These are phyloP conservation scores for Megacollybia marginata DNA, from an alignment of 768 basidiomycete species.

Conservation along the genomic window DNA sequence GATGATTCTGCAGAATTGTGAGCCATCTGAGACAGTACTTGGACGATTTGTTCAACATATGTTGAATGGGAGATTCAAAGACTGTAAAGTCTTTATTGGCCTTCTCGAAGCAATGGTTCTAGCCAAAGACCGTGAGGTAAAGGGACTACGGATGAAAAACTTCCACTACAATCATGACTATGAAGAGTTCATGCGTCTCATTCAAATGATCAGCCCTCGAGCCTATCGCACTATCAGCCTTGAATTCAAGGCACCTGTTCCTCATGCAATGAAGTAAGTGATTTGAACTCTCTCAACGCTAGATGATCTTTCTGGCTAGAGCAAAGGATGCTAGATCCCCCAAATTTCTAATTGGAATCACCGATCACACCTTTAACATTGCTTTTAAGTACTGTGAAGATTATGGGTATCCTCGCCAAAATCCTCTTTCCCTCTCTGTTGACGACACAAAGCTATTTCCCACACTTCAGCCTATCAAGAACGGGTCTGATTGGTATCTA, in stretches of 20 bases:
- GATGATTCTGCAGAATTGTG: too few relatives aligned
- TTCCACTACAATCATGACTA: not conserved
- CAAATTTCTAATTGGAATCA: constrained; percentile 14
- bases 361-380: constrained; percentile 11
- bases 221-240: not conserved
- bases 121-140: too few relatives aligned
- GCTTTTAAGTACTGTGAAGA: constrained; percentile 9
- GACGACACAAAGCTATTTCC: constrained; percentile 30
- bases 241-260: not conserved
- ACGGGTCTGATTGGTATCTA: constrained; percentile 11
- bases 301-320: not conserved
- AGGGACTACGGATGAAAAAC: not conserved
- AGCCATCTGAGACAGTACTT: constrained; percentile 7
- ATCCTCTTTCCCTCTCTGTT: constrained; percentile 20
- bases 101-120: too few relatives aligned
- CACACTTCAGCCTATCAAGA: constrained; percentile 15
- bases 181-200: not conserved
- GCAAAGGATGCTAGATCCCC: constrained; percentile 5
- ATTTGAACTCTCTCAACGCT: constrained; percentile 1
- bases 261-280: constrained; percentile 4
- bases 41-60: not conserved
- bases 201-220: not conserved
- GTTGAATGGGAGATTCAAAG: too few relatives aligned
- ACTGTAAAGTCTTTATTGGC: too few relatives aligned
- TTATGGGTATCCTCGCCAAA: constrained; percentile 13